Conservation (phyloP, 345 rosid genomes). For the Microthlaspi erraticum region DNA sequence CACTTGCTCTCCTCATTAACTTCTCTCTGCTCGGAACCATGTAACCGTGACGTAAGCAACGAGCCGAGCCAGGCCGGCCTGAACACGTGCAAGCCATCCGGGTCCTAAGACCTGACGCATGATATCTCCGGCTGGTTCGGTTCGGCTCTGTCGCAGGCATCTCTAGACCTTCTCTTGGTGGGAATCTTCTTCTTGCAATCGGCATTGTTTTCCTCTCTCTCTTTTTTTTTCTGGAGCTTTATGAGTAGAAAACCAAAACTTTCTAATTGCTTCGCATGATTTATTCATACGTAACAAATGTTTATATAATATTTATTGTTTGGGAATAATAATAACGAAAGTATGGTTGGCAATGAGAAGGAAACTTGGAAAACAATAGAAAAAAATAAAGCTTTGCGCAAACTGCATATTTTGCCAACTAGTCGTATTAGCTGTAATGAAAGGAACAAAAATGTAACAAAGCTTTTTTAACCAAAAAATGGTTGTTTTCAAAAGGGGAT, state of each 20-base stretch:
- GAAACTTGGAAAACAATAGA: constrained; percentile 15
- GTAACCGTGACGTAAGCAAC: constrained; percentile 46
- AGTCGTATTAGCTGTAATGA: constrained; percentile 23
- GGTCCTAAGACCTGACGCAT: constrained; percentile 12
- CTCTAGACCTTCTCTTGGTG: constrained; percentile 24
- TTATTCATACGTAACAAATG: constrained; percentile 9
- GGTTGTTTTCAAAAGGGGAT: too few relatives aligned
- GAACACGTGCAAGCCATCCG: constrained; percentile 30
- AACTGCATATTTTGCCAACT: constrained; percentile 24
- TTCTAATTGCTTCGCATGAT: constrained; percentile 21
- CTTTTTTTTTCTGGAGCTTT: neutral
- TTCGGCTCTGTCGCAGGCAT: constrained; percentile 4
- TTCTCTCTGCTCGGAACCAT: constrained; percentile 44
- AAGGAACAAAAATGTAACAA: neutral
- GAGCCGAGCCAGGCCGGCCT: constrained; percentile 34
- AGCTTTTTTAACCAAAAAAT: too few relatives aligned
- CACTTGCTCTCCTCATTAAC: constrained; percentile 32
- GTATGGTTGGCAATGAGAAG: constrained; percentile 21
- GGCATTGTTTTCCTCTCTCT: constrained; percentile 18
- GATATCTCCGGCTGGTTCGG: constrained; percentile 18
- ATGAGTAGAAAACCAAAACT: neutral
- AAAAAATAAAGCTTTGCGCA: constrained; percentile 3
- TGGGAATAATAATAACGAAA: neutral
- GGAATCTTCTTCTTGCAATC: constrained; percentile 21
- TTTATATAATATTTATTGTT: neutral